Evolutionary conservation across 495 filamentous ascomycete genomes (phyloP).

Genomic region (Jackrogersella multiformis): DNA sequence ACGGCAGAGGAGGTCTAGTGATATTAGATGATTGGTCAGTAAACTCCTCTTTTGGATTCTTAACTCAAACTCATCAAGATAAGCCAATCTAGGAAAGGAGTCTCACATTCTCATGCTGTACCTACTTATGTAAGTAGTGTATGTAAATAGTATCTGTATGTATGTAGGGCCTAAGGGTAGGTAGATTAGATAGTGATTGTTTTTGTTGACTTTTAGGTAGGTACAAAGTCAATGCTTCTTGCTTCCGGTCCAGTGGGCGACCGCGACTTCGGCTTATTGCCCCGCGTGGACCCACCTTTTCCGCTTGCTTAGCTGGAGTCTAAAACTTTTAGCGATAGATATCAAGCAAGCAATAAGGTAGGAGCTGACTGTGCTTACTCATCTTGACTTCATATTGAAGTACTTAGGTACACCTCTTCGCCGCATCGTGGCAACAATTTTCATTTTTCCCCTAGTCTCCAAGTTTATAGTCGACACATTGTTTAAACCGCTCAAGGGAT

Average conservation of each 20-base stretch:
- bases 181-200: too few relatives aligned
- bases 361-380: slow-evolving; percentile 31
- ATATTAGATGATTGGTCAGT: slow-evolving; percentile 18
- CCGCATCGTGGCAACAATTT: slow-evolving; percentile 18
- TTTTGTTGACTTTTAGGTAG: slow-evolving; percentile 14
- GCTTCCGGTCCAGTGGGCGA: neutral
- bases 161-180: too few relatives aligned
- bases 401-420: neutral
- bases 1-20: neutral
- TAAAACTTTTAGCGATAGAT: slow-evolving; percentile 8
- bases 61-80: neutral
- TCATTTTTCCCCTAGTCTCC: neutral
- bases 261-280: neutral
- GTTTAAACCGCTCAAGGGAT: neutral
- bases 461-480: neutral
- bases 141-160: too few relatives aligned
- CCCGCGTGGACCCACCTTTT: slow-evolving; percentile 23
- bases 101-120: neutral
- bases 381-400: slow-evolving; percentile 11
- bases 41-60: neutral
- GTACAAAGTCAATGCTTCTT: neutral
- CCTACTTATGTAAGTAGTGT: too few relatives aligned
- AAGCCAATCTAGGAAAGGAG: neutral
- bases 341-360: too few relatives aligned
- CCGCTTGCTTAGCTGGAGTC: too few relatives aligned